Evolutionary conservation across 331 rosid genomes (phyloP).

Genomic region (Prunus yedoensis): DNA sequence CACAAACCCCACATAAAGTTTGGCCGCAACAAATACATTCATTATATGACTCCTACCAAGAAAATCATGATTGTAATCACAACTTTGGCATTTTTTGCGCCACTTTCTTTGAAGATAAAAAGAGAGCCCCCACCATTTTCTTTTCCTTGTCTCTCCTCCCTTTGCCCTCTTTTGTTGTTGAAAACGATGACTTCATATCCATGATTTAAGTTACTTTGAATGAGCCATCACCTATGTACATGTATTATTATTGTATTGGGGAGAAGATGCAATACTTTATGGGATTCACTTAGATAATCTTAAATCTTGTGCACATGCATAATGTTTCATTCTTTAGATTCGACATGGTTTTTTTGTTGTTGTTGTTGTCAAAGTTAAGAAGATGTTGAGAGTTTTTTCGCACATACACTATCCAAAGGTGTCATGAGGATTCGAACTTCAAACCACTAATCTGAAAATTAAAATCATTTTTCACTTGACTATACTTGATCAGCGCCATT

Average conservation of each 20-base stretch:
- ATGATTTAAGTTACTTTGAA: neutral
- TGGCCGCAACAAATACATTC: neutral
- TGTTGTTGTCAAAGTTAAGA: too few species aligned
- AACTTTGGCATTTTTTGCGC: conserved; percentile 19
- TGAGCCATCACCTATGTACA: too few species aligned
- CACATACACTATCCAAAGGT: too few species aligned
- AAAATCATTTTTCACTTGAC: too few species aligned
- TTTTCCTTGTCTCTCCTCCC: conserved; percentile 2
- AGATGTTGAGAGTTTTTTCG: too few species aligned
- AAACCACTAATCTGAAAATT: too few species aligned
- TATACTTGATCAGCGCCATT: too few species aligned
- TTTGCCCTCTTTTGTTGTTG: conserved; percentile 1
- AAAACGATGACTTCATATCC: neutral
- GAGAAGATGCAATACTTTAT: neutral
- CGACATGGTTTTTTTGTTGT: too few species aligned
- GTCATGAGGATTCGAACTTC: too few species aligned
- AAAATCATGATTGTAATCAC: conserved; percentile 25
- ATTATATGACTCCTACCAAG: neutral
- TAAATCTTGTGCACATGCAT: too few species aligned
- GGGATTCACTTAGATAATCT: neutral
- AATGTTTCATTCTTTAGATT: too few species aligned
- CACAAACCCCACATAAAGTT: neutral
- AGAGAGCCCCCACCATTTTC: conserved; percentile 21
- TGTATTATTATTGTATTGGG: neutral
- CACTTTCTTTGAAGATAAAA: conserved; percentile 21